Evolutionary conservation across 2,329 filamentous ascomycete species (phyloP).

Genomic region (Talaromyces sp.): DNA sequence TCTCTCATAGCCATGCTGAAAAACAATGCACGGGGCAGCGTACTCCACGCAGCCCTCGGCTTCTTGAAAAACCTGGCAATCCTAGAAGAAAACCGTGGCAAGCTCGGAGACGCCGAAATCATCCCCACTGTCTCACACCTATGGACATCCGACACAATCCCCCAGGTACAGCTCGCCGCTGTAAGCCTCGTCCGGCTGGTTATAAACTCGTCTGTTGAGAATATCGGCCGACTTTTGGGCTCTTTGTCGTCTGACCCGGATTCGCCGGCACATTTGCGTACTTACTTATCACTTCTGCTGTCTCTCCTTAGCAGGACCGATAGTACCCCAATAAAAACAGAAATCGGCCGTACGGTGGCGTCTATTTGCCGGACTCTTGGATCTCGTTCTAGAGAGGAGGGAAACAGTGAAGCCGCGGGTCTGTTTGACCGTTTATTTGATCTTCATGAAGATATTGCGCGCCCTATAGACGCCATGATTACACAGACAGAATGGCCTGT

Average conservation of each 20-base stretch:
- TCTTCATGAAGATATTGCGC: conserved; percentile 30
- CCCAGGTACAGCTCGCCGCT: conserved; percentile 41
- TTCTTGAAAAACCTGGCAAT: conserved; percentile 47
- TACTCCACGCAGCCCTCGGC: conserved; percentile 41
- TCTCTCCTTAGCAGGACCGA: conserved; percentile 38
- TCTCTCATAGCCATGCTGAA: conserved; percentile 36
- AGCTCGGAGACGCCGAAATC: conserved; percentile 34
- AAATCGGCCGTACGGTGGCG: conserved; percentile 43
- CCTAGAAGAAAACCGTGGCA: conserved; percentile 34
- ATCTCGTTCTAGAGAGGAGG: conserved; percentile 19
- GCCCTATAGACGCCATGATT: conserved; percentile 40
- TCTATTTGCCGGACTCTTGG: conserved; percentile 39
- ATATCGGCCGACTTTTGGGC: conserved; percentile 33
- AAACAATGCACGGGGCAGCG: conserved; percentile 30
- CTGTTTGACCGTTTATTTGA: conserved; percentile 31
- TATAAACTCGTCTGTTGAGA: conserved; percentile 31
- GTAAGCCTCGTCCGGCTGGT: conserved; percentile 37
- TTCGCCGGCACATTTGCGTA: conserved; percentile 23
- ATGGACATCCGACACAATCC: conserved; percentile 38
- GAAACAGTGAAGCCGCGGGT: conserved; percentile 13
- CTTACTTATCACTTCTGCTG: conserved; percentile 39
- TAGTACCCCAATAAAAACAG: conserved; percentile 40
- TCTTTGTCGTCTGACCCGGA: conserved; percentile 24
- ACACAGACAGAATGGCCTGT: conserved; percentile 44
- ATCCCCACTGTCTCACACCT: conserved; percentile 34